Evolutionary conservation across 2,329 filamentous ascomycete species (phyloP).

Genomic region (Aquanectria penicillioides): DNA sequence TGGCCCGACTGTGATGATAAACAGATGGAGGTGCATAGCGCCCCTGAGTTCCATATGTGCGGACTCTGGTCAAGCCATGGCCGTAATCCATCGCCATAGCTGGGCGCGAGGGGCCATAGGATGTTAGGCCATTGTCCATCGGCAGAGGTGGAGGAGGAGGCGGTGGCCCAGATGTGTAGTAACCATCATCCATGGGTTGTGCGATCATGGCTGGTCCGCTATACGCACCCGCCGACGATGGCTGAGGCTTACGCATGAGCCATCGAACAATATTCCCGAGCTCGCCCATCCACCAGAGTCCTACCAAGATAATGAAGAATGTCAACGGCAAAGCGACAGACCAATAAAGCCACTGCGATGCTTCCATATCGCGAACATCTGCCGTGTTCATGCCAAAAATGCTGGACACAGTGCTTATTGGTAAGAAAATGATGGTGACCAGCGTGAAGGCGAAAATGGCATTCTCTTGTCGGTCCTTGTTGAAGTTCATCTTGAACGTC

Average conservation of each 20-base stretch:
- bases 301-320: slow-evolving; percentile 48
- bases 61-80: not conserved
- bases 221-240: slow-evolving; percentile 20
- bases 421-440: slow-evolving; percentile 60
- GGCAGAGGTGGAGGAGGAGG: not conserved
- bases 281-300: slow-evolving; percentile 56
- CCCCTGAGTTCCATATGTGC: not conserved
- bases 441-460: slow-evolving; percentile 62
- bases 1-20: not conserved
- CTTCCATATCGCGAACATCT: slow-evolving; percentile 61
- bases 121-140: slow-evolving; percentile 17
- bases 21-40: not conserved
- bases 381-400: slow-evolving; percentile 65
- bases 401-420: slow-evolving; percentile 56
- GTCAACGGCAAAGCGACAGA: slow-evolving; percentile 58
- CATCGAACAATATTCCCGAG: slow-evolving; percentile 47
- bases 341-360: slow-evolving; percentile 62
- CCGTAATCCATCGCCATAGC: not conserved
- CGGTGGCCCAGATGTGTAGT: slow-evolving; percentile 16
- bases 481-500: slow-evolving; percentile 50
- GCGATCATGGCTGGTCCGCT: slow-evolving; percentile 19
- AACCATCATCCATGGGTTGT: slow-evolving; percentile 17
- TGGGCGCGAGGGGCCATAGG: not conserved
- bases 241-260: slow-evolving; percentile 35
- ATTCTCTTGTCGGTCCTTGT: slow-evolving; percentile 57